Conservation (phyloP, 1,139 yeast species). For the Casaregolazyma suthepensis region DNA sequence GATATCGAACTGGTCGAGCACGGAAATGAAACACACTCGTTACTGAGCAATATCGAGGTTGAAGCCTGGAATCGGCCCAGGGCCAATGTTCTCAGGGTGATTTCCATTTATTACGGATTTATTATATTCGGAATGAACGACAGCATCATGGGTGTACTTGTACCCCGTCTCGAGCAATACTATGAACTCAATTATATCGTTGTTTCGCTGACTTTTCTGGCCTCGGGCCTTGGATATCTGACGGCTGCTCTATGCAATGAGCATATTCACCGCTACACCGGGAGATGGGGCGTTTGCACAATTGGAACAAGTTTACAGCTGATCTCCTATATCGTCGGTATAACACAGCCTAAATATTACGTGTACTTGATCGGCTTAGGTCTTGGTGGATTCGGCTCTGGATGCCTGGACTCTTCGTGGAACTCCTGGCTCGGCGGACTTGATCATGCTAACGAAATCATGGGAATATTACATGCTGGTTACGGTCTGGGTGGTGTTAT, state of each 20-base stretch:
- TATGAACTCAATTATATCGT: constrained; percentile 24
- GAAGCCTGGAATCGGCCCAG: constrained; percentile 22
- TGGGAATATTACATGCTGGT: constrained; percentile 52
- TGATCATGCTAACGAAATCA: constrained; percentile 42
- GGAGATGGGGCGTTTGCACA: constrained; percentile 37
- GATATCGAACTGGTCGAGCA: neutral
- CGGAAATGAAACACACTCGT: neutral
- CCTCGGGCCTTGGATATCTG: constrained; percentile 34
- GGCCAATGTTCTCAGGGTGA: constrained; percentile 18
- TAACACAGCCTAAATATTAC: constrained; percentile 37
- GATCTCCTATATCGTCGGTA: constrained; percentile 38
- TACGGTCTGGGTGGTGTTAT: constrained; percentile 62
- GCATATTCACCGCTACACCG: constrained; percentile 37
- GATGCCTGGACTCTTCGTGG: constrained; percentile 48
- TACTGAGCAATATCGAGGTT: neutral
- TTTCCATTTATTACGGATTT: constrained; percentile 24
- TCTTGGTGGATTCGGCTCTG: constrained; percentile 56
- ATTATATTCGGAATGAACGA: constrained; percentile 30
- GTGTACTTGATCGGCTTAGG: constrained; percentile 49
- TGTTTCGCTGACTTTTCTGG: constrained; percentile 26
- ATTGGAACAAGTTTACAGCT: constrained; percentile 36
- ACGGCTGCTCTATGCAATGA: constrained; percentile 34
- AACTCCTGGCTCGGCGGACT: constrained; percentile 52
- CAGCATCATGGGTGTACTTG: constrained; percentile 25
- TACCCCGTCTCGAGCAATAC: constrained; percentile 26